Conservation (phyloP, 2,329 filamentous ascomycete species). For the Leptographium procerum region DNA sequence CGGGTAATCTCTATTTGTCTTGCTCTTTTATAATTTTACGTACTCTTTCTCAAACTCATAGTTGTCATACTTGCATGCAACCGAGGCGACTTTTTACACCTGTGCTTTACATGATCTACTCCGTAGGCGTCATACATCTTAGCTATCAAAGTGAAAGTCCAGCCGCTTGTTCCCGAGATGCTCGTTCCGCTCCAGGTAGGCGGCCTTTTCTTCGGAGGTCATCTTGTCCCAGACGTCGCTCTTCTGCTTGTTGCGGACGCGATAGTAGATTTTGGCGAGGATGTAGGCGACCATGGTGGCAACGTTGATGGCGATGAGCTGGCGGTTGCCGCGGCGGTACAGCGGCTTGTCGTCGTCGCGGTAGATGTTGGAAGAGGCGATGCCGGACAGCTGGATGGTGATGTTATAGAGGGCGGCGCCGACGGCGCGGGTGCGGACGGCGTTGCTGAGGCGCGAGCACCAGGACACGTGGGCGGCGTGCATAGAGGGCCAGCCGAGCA, state of each 20-base stretch:
- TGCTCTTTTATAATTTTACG: no score
- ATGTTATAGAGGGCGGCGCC: constrained; percentile 17
- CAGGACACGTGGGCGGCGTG: neutral
- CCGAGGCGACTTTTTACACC: no score
- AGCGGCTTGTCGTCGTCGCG: constrained; percentile 40
- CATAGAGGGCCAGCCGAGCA: neutral
- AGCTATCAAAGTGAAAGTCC: constrained; percentile 26
- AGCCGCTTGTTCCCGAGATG: constrained; percentile 32
- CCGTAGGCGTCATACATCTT: no score
- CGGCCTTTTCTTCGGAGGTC: constrained; percentile 32
- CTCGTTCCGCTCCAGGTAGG: constrained; percentile 30
- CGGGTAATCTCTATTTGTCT: no score
- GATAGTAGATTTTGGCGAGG: constrained; percentile 40
- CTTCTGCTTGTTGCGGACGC: constrained; percentile 31
- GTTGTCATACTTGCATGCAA: no score
- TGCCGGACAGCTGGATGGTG: constrained; percentile 23
- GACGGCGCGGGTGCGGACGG: constrained; percentile 2
- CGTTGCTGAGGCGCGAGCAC: neutral
- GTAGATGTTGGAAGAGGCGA: constrained; percentile 32
- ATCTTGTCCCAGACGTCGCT: constrained; percentile 36
- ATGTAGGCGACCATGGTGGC: constrained; percentile 39
- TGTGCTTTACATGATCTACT: no score
- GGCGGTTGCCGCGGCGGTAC: constrained; percentile 42
- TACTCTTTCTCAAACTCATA: no score
- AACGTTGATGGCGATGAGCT: constrained; percentile 37